Percentiles rank a stretch among this genome's conserved stretches.
Conservation (phyloP, 2,329 filamentous ascomycete species). For the Pleurostoma richardsiae region DNA sequence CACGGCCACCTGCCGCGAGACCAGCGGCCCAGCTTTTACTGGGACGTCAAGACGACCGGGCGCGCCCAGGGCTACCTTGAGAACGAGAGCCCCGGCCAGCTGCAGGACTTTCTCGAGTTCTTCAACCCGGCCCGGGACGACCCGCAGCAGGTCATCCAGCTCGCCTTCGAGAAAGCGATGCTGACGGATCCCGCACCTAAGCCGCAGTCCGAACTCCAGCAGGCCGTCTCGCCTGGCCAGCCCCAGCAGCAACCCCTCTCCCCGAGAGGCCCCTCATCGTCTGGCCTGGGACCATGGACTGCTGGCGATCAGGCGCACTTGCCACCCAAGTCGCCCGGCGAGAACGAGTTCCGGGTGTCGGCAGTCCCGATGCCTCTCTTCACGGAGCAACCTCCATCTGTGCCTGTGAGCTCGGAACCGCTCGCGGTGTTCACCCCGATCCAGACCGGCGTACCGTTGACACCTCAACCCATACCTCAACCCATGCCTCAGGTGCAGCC, state of each 20-base stretch:
- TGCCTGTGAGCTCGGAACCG: too few relatives aligned
- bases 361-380: not conserved
- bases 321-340: not conserved
- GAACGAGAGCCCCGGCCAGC: conserved; percentile 56
- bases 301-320: not conserved
- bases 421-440: too few relatives aligned
- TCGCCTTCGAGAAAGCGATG: conserved; percentile 53
- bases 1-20: conserved; percentile 37
- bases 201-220: not conserved
- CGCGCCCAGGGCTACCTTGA: conserved; percentile 54
- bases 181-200: conserved; percentile 1
- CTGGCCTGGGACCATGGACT: too few relatives aligned
- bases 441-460: too few relatives aligned
- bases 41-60: conserved; percentile 53
- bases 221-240: not conserved
- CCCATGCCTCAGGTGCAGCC: not conserved
- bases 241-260: not conserved
- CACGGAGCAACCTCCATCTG: not conserved
- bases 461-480: not conserved
- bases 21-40: conserved; percentile 54
- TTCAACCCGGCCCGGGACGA: conserved; percentile 55
- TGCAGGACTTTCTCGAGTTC: conserved; percentile 62
- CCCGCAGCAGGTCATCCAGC: conserved; percentile 49
- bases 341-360: not conserved
- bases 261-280: not conserved